Conservation (phyloP, 2,329 filamentous ascomycete genomes). For the Zasmidium angulare region DNA sequence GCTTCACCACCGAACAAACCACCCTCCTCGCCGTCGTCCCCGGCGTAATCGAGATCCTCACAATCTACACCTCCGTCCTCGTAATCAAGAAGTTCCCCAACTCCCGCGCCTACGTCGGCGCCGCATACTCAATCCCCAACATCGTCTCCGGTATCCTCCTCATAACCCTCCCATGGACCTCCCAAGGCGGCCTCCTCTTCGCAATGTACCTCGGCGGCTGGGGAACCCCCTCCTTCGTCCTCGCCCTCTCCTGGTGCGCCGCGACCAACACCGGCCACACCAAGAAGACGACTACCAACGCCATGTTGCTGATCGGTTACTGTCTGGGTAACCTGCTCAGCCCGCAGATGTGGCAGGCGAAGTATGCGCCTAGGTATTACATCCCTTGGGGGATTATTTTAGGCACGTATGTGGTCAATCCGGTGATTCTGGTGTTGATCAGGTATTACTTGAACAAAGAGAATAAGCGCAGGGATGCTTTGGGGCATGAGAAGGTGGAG, state of each 20-base stretch:
- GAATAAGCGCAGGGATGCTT: constrained; percentile 12
- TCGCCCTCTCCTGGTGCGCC: constrained; percentile 28
- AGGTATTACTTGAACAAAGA: constrained; percentile 12
- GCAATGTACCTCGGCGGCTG: constrained; percentile 16
- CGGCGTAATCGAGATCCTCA: constrained; percentile 12
- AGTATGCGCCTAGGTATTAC: constrained; percentile 16
- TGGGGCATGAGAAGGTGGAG: constrained; percentile 22
- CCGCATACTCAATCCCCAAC: constrained; percentile 11
- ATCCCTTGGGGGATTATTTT: constrained; percentile 16
- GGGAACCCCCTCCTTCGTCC: constrained; percentile 12
- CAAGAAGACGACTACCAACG: constrained; percentile 63
- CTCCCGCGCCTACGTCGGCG: constrained; percentile 14
- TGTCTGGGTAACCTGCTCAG: constrained; percentile 18
- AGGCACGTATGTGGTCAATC: constrained; percentile 11
- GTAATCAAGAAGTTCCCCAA: constrained; percentile 14
- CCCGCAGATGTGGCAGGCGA: constrained; percentile 15
- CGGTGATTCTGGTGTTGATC: constrained; percentile 9
- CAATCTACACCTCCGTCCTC: constrained; percentile 11
- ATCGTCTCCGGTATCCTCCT: constrained; percentile 12
- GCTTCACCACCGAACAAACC: constrained; percentile 15
- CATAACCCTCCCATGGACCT: constrained; percentile 9
- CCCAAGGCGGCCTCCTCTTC: constrained; percentile 11
- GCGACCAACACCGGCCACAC: constrained; percentile 55
- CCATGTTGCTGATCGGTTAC: constrained; percentile 43
- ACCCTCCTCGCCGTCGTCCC: constrained; percentile 11